Percentiles rank a stretch among this genome's conserved stretches.
Evolutionary conservation across 441 rosid genomes (phyloP).

Genomic region (Adansonia madagascariensis): DNA sequence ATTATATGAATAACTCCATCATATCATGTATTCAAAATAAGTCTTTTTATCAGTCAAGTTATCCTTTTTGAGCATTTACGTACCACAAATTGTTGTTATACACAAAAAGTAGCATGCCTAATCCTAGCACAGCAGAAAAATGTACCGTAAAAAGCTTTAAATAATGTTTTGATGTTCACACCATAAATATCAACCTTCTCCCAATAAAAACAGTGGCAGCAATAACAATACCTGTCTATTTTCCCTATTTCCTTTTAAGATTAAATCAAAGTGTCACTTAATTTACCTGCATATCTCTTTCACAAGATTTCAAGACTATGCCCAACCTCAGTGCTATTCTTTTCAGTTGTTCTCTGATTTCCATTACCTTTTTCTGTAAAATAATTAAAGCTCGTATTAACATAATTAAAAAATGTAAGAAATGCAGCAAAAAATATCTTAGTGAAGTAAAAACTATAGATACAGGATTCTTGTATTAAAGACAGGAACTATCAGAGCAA

Average conservation of each 20-base stretch:
- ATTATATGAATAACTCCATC: background rate
- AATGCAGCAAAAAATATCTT: conserved; percentile 20
- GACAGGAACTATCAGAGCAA: background rate
- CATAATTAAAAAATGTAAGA: background rate
- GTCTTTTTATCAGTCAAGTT: background rate
- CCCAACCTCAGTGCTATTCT: conserved; percentile 82
- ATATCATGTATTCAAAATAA: background rate
- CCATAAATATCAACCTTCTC: background rate
- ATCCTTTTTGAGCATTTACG: background rate
- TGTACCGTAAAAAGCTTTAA: background rate
- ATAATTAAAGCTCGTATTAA: conserved; percentile 15
- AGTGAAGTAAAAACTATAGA: conserved; percentile 7
- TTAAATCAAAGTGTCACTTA: background rate
- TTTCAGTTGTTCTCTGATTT: conserved; percentile 80
- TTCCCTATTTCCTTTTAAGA: background rate
- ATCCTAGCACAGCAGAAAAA: background rate
- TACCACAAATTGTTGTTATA: background rate
- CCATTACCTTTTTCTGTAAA: conserved; percentile 77
- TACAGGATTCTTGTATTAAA: background rate
- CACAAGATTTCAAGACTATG: conserved; percentile 75
- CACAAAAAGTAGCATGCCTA: background rate
- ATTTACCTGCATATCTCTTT: conserved; percentile 64
- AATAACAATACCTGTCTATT: conserved; percentile 13
- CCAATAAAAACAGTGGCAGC: background rate
- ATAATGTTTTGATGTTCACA: background rate